Evolutionary conservation across 192 early-diverging fungal genomes (phyloP).

Genomic region (Coemansia umbellata): DNA sequence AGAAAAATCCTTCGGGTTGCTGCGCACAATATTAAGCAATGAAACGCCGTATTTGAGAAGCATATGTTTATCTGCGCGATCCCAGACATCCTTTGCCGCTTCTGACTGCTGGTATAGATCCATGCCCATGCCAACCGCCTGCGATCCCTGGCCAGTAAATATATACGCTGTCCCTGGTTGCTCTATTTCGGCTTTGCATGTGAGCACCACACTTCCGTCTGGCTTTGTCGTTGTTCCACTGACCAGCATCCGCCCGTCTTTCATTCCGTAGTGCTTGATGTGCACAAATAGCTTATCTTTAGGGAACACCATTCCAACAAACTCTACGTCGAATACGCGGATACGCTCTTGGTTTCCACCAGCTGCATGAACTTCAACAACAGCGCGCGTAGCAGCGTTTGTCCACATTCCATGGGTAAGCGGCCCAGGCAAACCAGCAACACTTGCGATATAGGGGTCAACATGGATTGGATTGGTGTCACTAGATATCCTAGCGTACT

Average conservation of each 20-base stretch:
- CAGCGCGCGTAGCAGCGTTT: conserved; percentile 79
- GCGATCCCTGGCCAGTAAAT: conserved; percentile 94
- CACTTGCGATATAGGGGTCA: conserved; percentile 85
- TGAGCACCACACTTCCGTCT: conserved; percentile 56
- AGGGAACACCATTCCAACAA: conserved; percentile 86
- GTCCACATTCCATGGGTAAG: conserved; percentile 97
- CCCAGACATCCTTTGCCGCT: conserved; percentile 82
- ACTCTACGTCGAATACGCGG: conserved; percentile 67
- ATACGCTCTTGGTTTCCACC: conserved; percentile 82
- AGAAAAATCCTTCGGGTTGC: conserved; percentile 59
- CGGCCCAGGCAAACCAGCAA: conserved; percentile 77
- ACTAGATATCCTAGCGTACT: conserved; percentile 73
- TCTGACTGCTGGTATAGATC: conserved; percentile 78
- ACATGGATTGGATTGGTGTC: conserved; percentile 92
- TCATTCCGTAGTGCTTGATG: conserved; percentile 88
- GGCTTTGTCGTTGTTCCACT: conserved; percentile 78
- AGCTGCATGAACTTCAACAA: conserved; percentile 85
- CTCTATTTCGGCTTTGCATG: conserved; percentile 83
- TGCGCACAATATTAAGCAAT: conserved; percentile 84
- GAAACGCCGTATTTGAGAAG: conserved; percentile 78
- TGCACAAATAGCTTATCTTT: conserved; percentile 75
- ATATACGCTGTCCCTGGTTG: conserved; percentile 86
- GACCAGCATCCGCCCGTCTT: conserved; percentile 86
- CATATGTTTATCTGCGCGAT: conserved; percentile 83
- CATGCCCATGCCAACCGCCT: conserved; percentile 94